phyloP scores from a whole-genome alignment of 2,329 filamentous ascomycete species.

The Onygena corvina region DNA sequence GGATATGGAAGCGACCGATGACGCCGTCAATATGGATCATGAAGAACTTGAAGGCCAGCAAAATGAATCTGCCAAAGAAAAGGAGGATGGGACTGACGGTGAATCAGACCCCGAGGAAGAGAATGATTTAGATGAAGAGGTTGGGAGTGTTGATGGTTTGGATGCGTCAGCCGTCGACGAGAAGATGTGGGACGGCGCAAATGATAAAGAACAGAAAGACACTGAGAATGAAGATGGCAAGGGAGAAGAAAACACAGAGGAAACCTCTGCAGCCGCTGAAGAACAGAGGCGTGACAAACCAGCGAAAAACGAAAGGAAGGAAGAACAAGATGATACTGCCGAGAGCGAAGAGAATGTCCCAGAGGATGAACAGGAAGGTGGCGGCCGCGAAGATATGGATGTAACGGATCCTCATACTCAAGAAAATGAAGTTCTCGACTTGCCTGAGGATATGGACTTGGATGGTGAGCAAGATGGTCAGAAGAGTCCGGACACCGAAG shows the following conservation, averaged over 20 bases:
- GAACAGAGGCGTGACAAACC: conserved; percentile 37
- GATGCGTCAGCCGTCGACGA: conserved; percentile 87
- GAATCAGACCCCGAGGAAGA: conserved; percentile 50
- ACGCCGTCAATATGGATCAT: conserved; percentile 51
- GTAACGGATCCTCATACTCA: conserved; percentile 63
- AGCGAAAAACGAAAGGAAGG: conserved; percentile 49
- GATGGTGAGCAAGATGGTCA: conserved; percentile 50
- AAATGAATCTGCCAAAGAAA: conserved; percentile 43
- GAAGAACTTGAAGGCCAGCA: conserved; percentile 83
- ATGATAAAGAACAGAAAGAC: conserved; percentile 54
- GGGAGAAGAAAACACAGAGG: conserved; percentile 41
- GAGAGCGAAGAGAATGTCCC: conserved; percentile 32
- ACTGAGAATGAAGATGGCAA: conserved; percentile 56
- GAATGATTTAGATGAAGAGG: conserved; percentile 71
- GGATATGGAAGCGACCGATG: conserved; percentile 35
- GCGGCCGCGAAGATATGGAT: conserved; percentile 52
- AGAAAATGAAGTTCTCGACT: conserved; percentile 67
- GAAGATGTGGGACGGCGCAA: conserved; percentile 89
- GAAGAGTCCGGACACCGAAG: conserved; percentile 40
- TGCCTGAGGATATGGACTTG: conserved; percentile 80
- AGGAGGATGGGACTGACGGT: conserved; percentile 49
- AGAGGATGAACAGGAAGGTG: conserved; percentile 50
- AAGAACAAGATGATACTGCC: conserved; percentile 21
- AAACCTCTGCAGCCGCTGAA: conserved; percentile 52
- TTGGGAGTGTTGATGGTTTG: conserved; percentile 79